Conservation (phyloP, 352 stramenopile species). For the Phytophthora rubi region DNA sequence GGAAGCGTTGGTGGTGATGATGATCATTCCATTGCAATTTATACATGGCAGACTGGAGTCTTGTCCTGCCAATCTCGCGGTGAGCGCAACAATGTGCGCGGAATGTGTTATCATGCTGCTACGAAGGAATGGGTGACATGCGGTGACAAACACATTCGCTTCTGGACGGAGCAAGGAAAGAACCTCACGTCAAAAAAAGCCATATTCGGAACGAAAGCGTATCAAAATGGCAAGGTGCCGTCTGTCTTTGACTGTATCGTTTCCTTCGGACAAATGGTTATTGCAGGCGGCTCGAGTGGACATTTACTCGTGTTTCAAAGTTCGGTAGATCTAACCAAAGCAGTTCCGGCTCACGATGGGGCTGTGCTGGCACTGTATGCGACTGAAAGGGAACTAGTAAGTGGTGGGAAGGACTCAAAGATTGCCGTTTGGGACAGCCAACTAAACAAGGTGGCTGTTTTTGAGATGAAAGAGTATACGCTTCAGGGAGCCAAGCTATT, state of each 20-base stretch:
- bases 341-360: conserved; percentile 58
- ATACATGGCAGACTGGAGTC: conserved; percentile 69
- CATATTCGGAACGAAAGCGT: conserved; percentile 64
- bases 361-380: conserved; percentile 57
- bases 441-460: conserved; percentile 45
- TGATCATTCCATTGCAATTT: conserved; percentile 86
- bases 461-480: conserved; percentile 51
- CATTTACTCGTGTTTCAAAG: conserved; percentile 80
- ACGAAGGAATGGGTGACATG: conserved; percentile 73
- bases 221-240: conserved; percentile 59
- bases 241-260: conserved; percentile 58
- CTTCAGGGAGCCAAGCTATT: conserved; percentile 28
- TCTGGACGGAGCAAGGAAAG: conserved; percentile 79
- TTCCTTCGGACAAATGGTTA: conserved; percentile 51
- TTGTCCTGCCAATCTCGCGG: conserved; percentile 62
- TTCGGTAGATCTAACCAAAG: conserved; percentile 53
- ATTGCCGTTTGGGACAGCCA: conserved; percentile 87
- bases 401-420: conserved; percentile 86
- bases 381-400: conserved; percentile 71
- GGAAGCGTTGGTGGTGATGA: conserved; percentile 81
- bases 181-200: conserved; percentile 76
- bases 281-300: conserved; percentile 71
- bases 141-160: conserved; percentile 75
- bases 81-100: conserved; percentile 61
- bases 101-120: conserved; percentile 54